phyloP scores from a whole-genome alignment of 2,329 filamentous ascomycete species.

The Fusarium falciforme region DNA sequence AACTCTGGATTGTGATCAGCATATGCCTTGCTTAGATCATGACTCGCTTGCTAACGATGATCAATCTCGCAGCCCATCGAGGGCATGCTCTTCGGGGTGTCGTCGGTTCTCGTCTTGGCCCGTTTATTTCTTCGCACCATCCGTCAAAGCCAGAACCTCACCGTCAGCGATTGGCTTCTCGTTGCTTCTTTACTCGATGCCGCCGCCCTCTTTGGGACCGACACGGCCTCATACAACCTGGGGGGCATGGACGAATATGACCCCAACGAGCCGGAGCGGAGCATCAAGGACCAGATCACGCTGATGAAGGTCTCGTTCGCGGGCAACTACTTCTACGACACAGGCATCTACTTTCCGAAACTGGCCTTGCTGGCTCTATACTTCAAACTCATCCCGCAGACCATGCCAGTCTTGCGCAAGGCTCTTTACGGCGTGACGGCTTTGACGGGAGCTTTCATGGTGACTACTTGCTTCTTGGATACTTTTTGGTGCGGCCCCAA shows the following conservation, averaged over 20 bases:
- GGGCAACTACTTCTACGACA: constrained; percentile 49
- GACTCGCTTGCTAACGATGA: constrained; percentile 14
- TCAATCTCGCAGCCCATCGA: constrained; percentile 42
- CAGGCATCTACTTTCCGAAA: constrained; percentile 46
- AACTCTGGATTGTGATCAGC: neutral
- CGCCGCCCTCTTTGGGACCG: constrained; percentile 42
- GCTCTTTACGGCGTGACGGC: constrained; percentile 34
- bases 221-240: constrained; percentile 41
- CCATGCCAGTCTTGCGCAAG: constrained; percentile 40
- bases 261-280: constrained; percentile 17
- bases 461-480: constrained; percentile 43
- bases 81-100: constrained; percentile 39
- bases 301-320: constrained; percentile 45
- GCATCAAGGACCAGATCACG: constrained; percentile 27
- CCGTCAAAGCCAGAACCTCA: constrained; percentile 41
- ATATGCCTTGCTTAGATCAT: neutral
- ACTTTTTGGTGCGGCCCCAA: constrained; percentile 48
- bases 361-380: constrained; percentile 45
- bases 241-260: constrained; percentile 45
- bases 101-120: constrained; percentile 34
- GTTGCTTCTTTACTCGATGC: constrained; percentile 41
- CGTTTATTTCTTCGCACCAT: constrained; percentile 42
- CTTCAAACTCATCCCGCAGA: constrained; percentile 42
- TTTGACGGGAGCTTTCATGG: constrained; percentile 38
- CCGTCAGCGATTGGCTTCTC: constrained; percentile 46